phyloP scores from a whole-genome alignment of 202 grass and related monocot species.

The Sporobolus alterniflorus region DNA sequence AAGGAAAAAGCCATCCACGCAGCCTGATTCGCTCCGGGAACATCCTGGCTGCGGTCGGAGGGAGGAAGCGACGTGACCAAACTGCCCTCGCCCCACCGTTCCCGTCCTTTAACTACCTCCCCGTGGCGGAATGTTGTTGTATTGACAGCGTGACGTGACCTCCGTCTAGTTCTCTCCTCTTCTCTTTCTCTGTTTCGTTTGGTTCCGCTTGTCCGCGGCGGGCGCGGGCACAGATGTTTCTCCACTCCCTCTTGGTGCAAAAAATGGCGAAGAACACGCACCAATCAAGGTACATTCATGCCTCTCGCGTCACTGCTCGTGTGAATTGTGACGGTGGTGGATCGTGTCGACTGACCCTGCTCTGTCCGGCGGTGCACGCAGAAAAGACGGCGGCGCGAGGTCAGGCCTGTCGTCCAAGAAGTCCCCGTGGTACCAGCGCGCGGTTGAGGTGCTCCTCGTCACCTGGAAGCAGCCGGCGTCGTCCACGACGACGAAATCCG shows the following conservation, averaged over 20 bases:
- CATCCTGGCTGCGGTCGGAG: background rate
- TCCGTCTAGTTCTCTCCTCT: background rate
- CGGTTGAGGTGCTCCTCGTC: slow-evolving; percentile 57
- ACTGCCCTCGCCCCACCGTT: slow-evolving; percentile 25
- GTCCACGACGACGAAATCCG: slow-evolving; percentile 29
- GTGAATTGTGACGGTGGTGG: no score
- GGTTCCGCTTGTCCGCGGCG: background rate
- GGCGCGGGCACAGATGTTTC: slow-evolving; percentile 74
- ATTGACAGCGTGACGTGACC: slow-evolving; percentile 43
- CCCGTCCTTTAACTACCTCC: slow-evolving; percentile 18
- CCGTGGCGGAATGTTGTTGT: background rate
- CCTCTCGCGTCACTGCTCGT: background rate
- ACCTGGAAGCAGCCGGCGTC: slow-evolving; percentile 46
- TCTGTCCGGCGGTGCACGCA: background rate
- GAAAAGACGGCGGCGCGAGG: slow-evolving; percentile 46
- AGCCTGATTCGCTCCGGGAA: slow-evolving; percentile 42
- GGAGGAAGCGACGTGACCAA: slow-evolving; percentile 15
- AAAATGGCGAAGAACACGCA: slow-evolving; percentile 65
- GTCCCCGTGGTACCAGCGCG: slow-evolving; percentile 74
- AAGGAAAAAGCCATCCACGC: slow-evolving; percentile 32
- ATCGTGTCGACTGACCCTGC: slow-evolving; percentile 2
- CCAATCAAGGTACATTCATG: slow-evolving; percentile 47
- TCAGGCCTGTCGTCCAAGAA: slow-evolving; percentile 41
- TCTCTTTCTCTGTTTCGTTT: background rate
- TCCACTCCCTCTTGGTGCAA: slow-evolving; percentile 68